phyloP scores from a whole-genome alignment of 129 eudicot genomes.

The Heracleum sosnowskyi region DNA sequence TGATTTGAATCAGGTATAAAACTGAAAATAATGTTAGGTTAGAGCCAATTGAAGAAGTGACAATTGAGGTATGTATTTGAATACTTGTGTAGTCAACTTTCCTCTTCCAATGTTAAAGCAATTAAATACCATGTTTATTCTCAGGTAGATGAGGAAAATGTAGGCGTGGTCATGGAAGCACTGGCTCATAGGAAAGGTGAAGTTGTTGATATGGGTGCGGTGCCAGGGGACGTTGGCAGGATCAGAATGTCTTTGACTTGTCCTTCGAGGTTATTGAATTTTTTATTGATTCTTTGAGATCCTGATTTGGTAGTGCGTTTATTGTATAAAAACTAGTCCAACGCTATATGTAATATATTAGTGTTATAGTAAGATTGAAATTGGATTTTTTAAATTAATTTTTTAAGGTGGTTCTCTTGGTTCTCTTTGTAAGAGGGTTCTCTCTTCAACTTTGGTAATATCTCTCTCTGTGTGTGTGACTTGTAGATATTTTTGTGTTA shows the following conservation, averaged over 20 bases:
- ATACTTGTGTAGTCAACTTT: neutral
- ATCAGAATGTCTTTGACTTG: conserved; percentile 77
- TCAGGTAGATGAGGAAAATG: conserved; percentile 92
- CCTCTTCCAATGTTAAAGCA: neutral
- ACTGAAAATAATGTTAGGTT: conserved; percentile 57
- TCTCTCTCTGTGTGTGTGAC: too few species aligned
- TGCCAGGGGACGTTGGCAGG: conserved; percentile 75
- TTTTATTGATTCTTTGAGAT: neutral
- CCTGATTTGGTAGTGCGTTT: conserved; percentile 1
- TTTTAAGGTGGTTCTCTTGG: too few species aligned
- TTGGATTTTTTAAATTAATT: too few species aligned
- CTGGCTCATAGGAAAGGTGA: conserved; percentile 92
- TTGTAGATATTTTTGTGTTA: too few species aligned
- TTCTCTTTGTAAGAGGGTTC: too few species aligned
- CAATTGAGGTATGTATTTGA: conserved; percentile 53
- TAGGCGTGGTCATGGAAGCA: conserved; percentile 91
- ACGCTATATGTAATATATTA: neutral
- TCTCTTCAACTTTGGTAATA: too few species aligned
- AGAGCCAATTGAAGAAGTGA: conserved; percentile 98
- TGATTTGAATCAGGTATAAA: conserved; percentile 59
- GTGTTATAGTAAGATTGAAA: neutral
- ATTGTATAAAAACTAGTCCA: neutral
- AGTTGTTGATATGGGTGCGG: conserved; percentile 88
- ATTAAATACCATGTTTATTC: conserved; percentile 2
- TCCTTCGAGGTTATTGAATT: conserved; percentile 63